phyloP scores from a whole-genome alignment of 2,329 filamentous ascomycete species.

The Aspergillus sp. region DNA sequence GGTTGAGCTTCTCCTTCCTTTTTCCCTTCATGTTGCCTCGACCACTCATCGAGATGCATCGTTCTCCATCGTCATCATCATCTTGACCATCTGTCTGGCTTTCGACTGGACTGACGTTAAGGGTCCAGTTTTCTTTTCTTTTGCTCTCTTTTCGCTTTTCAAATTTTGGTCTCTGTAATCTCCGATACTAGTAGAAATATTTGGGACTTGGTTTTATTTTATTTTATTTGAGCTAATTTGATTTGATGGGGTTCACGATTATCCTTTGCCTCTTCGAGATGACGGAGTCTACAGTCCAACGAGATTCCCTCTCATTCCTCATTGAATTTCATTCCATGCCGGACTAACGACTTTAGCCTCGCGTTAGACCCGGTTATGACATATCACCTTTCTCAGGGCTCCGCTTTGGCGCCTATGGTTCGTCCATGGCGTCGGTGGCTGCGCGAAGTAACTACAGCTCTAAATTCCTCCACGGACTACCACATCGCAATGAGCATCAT shows the following conservation, averaged over 20 bases:
- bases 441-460: not conserved
- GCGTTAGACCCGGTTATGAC: not conserved
- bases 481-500: not conserved
- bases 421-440: not conserved
- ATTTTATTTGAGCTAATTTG: not conserved
- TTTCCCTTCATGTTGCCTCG: too few species aligned
- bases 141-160: not conserved
- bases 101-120: not conserved
- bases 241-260: not conserved
- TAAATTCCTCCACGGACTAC: not conserved
- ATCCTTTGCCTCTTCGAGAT: not conserved
- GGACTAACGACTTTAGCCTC: conserved; percentile 1
- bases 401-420: not conserved
- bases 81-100: not conserved
- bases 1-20: too few species aligned
- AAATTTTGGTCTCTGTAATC: not conserved
- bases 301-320: not conserved
- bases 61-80: not conserved
- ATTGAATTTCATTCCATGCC: not conserved
- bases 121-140: not conserved
- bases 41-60: not conserved
- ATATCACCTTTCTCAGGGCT: not conserved
- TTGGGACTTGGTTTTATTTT: not conserved
- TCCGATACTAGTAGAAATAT: not conserved
- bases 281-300: not conserved